Conservation (phyloP, 192 early-diverging fungal species). For the Coemansia brasiliensis region DNA sequence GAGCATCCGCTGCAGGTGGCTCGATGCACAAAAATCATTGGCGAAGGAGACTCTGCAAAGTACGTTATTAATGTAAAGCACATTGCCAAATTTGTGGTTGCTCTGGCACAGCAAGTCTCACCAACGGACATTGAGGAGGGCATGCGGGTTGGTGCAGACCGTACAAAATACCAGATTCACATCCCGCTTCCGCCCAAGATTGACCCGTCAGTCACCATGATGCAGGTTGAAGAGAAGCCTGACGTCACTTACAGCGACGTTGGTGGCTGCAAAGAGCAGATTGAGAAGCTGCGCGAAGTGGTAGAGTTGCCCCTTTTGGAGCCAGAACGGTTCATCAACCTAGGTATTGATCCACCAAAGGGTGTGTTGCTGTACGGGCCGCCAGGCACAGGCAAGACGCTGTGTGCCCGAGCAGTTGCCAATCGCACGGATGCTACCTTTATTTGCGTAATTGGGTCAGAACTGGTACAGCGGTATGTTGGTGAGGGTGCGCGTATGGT, state of each 20-base stretch:
- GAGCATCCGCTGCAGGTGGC: constrained; percentile 90
- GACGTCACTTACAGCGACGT: constrained; percentile 99
- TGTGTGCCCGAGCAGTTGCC: constrained; percentile 96
- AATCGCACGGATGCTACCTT: constrained; percentile 99
- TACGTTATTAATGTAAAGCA: constrained; percentile 99
- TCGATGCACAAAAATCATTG: constrained; percentile 98
- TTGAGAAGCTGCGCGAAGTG: constrained; percentile 98
- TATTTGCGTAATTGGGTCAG: constrained; percentile 99
- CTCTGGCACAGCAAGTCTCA: constrained; percentile 91
- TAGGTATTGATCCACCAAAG: constrained; percentile 99
- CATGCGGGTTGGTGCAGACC: constrained; percentile 98
- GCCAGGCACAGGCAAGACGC: constrained; percentile 96
- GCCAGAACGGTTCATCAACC: constrained; percentile 95
- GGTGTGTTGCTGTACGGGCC: constrained; percentile 97
- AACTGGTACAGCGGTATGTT: constrained; percentile 99
- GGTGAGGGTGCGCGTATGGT: constrained; percentile 99
- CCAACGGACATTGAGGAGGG: constrained; percentile 99
- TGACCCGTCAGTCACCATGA: constrained; percentile 98
- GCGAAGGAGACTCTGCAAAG: constrained; percentile 87
- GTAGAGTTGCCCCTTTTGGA: constrained; percentile 95
- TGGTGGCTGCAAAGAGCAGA: constrained; percentile 99
- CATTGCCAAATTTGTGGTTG: constrained; percentile 99
- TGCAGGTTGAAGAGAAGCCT: constrained; percentile 99
- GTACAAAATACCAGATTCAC: constrained; percentile 99
- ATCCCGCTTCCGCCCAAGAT: constrained; percentile 98